Evolutionary conservation across 164 flowering plant species (phyloP), one percentile per base, ranked within the genome.

Genomic region (Vitis cinerea): DNA sequence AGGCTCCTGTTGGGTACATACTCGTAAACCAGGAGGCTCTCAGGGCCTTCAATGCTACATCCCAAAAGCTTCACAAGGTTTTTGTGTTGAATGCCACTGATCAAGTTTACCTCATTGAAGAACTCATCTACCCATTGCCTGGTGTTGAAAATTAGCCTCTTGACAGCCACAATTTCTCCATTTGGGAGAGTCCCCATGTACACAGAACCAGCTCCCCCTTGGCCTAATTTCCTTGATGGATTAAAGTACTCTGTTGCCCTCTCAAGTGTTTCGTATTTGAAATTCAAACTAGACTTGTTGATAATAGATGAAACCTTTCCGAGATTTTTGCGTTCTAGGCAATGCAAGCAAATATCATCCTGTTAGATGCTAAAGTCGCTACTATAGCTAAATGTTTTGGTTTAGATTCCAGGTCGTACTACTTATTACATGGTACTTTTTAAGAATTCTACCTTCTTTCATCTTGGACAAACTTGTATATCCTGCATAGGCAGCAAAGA

Each of bases 1-100:
- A 89, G 87, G 79, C 89, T 86, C 74, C 71, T 80, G 75, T 87
- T 89, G 8, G 82, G 78, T 1, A 87, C 80, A 67, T 76, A 89
- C 72, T 87, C 89, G 68, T 83, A 89, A 62, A 89, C 94, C 65
- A 87, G 78, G 52, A 86, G 86, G 72, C 94, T 89, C 66, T 86
- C 94, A 16, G 94, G 94, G 23, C 94, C 94, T 80, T 87, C 94
- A 66, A 89, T 85, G 86, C 94, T 90, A 61, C 94, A 87, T 19
- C 90, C 94, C 56, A 90, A 67, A 67, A 89, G 89, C 83, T 83
- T 79, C 52, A 87, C 88, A 19, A 87, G 86, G 73, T 87, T 87
- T 75, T 87, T 87, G 83, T 87, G 94, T 29, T 87, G 75, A 70
- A 90, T 84, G n/a, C 84, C 85, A 57, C 85, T 75, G 65, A 90